Evolutionary conservation across 768 basidiomycete species (phyloP).

Genomic region (Russula foetens): DNA sequence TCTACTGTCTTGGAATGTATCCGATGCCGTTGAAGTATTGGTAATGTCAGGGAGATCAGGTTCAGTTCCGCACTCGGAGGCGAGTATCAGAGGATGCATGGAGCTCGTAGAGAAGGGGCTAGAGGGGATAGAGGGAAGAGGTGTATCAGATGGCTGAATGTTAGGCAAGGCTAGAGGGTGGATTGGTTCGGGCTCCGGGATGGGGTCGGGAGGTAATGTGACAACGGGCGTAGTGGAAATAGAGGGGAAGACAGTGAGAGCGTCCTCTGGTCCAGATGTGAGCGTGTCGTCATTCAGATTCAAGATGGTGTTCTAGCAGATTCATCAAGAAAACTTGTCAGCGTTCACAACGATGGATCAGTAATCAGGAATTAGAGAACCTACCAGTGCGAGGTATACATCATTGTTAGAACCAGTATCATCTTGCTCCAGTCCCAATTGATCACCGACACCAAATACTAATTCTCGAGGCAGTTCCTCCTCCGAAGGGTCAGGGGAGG

Average conservation of each 20-base stretch:
- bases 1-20: neutral
- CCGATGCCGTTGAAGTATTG: neutral
- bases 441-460: neutral
- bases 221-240: neutral
- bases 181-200: neutral
- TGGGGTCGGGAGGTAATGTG: neutral
- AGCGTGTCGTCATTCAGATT: neutral
- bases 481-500: neutral
- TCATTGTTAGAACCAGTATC: neutral
- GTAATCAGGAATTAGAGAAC: neutral
- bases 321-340: conserved; percentile 8
- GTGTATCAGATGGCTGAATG: neutral
- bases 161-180: neutral
- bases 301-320: neutral
- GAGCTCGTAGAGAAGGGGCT: neutral
- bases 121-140: neutral
- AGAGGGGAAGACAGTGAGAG: neutral
- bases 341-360: conserved; percentile 11
- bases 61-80: neutral
- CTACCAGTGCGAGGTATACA: conserved; percentile 3
- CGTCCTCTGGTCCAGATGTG: neutral
- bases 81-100: neutral
- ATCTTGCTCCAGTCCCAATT: neutral
- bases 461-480: neutral
- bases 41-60: neutral